These are phyloP conservation scores for Tephrocybe rancida DNA, from an alignment of 768 basidiomycete genomes.

Conservation along the genomic window DNA sequence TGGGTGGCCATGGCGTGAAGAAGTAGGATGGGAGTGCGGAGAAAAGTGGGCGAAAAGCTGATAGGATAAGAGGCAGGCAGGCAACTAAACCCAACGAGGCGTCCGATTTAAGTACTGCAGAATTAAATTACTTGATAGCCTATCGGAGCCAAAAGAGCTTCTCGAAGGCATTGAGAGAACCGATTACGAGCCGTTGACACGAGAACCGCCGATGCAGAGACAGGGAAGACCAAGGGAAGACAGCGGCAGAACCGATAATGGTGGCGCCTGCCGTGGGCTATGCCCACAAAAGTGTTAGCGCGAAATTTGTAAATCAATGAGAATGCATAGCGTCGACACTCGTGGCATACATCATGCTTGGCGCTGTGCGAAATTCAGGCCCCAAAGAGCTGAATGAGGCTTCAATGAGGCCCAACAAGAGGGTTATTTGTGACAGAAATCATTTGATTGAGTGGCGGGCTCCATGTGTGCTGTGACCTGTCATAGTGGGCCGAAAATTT, in stretches of 20 bases:
- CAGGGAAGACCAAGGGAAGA: neutral
- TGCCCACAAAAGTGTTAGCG: too few relatives aligned
- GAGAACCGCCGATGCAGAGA: neutral
- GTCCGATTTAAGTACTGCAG: neutral
- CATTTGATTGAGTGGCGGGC: too few relatives aligned
- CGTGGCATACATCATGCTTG: too few relatives aligned
- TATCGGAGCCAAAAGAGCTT: neutral
- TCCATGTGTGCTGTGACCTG: too few relatives aligned
- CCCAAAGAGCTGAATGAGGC: too few relatives aligned
- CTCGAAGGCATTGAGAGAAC: neutral
- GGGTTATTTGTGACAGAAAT: too few relatives aligned
- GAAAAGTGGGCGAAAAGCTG: neutral
- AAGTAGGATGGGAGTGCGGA: neutral
- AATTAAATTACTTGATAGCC: neutral
- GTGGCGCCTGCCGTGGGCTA: conserved; percentile 1
- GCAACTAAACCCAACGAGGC: too few relatives aligned
- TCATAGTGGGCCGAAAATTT: too few relatives aligned
- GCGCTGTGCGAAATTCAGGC: too few relatives aligned
- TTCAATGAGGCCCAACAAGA: too few relatives aligned
- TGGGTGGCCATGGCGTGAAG: conserved; percentile 12
- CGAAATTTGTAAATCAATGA: neutral
- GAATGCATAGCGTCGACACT: too few relatives aligned
- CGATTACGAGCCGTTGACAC: neutral
- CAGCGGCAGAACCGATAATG: conserved; percentile 5
- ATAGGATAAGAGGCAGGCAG: neutral